Evolutionary conservation across 352 stramenopile genomes (phyloP), one percentile per base, ranked within the genome.

Genomic region (Globisporangium iwayamae): DNA sequence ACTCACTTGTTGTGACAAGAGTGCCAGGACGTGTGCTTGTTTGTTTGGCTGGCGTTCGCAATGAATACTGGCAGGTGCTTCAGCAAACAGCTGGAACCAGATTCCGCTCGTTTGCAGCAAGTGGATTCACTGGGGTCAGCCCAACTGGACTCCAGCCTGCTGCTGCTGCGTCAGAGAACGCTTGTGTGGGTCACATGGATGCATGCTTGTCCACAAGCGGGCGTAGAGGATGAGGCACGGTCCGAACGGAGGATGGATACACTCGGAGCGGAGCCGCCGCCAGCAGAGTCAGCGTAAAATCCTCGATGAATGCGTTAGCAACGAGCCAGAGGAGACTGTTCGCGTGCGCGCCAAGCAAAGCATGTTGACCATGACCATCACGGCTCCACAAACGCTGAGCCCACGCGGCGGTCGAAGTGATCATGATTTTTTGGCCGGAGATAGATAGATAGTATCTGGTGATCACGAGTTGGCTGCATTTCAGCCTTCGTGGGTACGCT

Each of bases 201-300:
- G 36, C 10, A 48, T 48, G 14, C 6, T 10, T 48, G 43, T 48
- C 43, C 43, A 48, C 43, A 48, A 48, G 14, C 4, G 41, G 0
- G 38, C 41, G 41, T 47, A 47, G 41, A 22, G 16, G 43, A 4
- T 14, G 36, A 14, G 36, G 36, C 36, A 41, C 36, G 36, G 36
- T 41, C 43, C 16, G 43, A 48, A 48, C 43, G 43, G 43, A 48
- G 43, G 43, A 48, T 48, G 43, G 43, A 48, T 48, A 48, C 43
- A 48, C 43, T 48, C 16, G 43, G 43, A 48, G 16, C 43, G 16
- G n/a, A 48, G 32, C 32, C 32, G 7, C 4, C 4, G 32, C 14
- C 14, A 39, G 4, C 36, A 20, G 13, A 46, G 43, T 48, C 43
- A 48, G 43, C 43, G 43, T 22, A 48, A 22, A 48, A 22, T 48